phyloP scores from a whole-genome alignment of 495 filamentous ascomycete genomes.

The Bryoglossum gracile region DNA sequence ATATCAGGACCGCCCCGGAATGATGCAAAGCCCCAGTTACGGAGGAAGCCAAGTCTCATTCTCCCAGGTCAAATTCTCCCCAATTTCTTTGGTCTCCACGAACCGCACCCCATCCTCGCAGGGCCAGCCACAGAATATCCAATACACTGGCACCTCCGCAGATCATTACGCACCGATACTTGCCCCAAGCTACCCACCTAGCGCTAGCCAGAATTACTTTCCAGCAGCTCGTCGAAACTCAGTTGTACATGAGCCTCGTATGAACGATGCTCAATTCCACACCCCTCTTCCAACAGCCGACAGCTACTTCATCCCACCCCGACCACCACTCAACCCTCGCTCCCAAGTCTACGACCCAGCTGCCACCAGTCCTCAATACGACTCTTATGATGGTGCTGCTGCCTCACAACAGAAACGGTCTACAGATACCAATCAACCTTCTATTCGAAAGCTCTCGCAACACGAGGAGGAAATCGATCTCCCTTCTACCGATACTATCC shows the following conservation, averaged over 20 bases:
- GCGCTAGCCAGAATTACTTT: background rate
- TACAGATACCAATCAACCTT: background rate
- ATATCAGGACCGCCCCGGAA: background rate
- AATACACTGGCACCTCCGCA: background rate
- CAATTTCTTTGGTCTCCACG: background rate
- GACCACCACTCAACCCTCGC: background rate
- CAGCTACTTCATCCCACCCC: background rate
- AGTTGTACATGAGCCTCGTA: too few species aligned
- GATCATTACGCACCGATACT: background rate
- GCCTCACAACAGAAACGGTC: background rate
- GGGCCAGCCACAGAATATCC: background rate
- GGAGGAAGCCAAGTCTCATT: background rate
- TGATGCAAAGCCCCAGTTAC: background rate
- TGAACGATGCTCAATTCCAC: too few species aligned
- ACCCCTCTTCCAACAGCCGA: background rate
- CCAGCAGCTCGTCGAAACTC: too few species aligned
- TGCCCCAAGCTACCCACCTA: background rate
- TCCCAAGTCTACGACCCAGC: background rate
- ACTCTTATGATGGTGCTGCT: too few species aligned
- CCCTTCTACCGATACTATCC: background rate
- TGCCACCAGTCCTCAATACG: background rate
- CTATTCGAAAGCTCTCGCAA: background rate
- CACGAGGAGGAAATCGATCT: background rate
- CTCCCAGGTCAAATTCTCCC: background rate
- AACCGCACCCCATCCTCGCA: background rate